These are phyloP conservation scores for Alternaria ethzedia DNA, from an alignment of 2,329 filamentous ascomycete species.

Conservation along the genomic window DNA sequence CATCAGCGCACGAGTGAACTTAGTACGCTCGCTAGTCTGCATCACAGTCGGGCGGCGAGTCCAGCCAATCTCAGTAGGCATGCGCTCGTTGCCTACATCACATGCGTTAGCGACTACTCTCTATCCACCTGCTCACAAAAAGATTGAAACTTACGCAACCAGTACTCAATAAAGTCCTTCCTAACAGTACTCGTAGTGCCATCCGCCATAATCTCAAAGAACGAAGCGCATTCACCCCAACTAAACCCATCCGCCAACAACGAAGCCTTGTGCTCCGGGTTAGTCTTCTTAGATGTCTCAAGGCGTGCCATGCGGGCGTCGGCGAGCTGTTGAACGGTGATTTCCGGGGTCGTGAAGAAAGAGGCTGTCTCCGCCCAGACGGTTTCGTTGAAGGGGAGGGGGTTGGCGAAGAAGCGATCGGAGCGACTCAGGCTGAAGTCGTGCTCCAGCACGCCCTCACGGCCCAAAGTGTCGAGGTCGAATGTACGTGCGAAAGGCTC, in stretches of 20 bases:
- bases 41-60: conserved; percentile 10
- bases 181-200: conserved; percentile 7
- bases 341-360: conserved; percentile 5
- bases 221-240: conserved; percentile 12
- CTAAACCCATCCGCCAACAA: conserved; percentile 8
- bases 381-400: conserved; percentile 12
- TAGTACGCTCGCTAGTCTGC: conserved; percentile 13
- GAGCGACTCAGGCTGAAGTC: conserved; percentile 13
- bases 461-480: conserved; percentile 8
- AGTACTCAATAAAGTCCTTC: conserved; percentile 14
- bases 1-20: conserved; percentile 11
- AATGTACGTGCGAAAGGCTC: conserved; percentile 4
- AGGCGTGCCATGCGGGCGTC: conserved; percentile 2
- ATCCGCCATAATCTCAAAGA: conserved; percentile 15
- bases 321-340: conserved; percentile 4
- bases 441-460: conserved; percentile 9
- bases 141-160: conserved; percentile 6
- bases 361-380: conserved; percentile 10
- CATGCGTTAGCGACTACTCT: not conserved
- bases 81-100: conserved; percentile 4
- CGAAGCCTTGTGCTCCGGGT: conserved; percentile 9
- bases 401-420: conserved; percentile 9
- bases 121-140: too few species aligned
- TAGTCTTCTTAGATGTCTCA: conserved; percentile 5
- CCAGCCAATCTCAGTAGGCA: conserved; percentile 13